Percentiles rank a stretch among this genome's conserved stretches.
These are phyloP conservation scores for Solanum neorickii DNA, from an alignment of 257 asterid genomes.

Conservation along the genomic window DNA sequence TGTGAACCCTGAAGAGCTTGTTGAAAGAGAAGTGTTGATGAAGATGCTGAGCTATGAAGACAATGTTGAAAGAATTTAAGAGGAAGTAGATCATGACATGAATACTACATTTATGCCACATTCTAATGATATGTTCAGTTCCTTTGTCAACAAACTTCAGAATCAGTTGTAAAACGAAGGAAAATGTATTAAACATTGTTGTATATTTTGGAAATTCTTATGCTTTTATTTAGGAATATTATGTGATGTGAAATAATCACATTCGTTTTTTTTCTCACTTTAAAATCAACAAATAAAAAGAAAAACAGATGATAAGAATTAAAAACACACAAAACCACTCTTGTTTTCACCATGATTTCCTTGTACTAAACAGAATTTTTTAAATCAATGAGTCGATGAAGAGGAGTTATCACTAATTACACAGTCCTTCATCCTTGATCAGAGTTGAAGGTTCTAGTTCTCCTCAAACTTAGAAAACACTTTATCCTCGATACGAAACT, in stretches of 20 bases:
- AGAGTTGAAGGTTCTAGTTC: neutral
- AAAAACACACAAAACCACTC: neutral
- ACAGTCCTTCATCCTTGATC: too few species aligned
- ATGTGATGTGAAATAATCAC: neutral
- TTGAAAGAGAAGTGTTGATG: neutral
- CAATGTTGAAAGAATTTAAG: neutral
- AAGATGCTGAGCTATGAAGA: neutral
- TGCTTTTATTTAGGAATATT: neutral
- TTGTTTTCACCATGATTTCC: neutral
- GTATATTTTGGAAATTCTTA: neutral
- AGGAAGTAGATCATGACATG: neutral
- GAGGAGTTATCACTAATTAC: neutral
- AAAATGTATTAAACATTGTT: neutral
- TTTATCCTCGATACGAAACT: too few species aligned
- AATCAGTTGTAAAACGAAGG: neutral
- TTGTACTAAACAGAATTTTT: neutral
- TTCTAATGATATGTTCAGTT: neutral
- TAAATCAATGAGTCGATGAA: neutral
- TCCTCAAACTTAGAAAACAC: accelerated
- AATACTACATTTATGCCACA: neutral
- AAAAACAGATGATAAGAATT: too few species aligned
- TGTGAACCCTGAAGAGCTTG: neutral
- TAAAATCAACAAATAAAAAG: too few species aligned
- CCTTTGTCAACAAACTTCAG: neutral
- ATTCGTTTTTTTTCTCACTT: too few species aligned